Evolutionary conservation across 768 basidiomycete genomes (phyloP).

Genomic region (Xerocomellus intermedius): DNA sequence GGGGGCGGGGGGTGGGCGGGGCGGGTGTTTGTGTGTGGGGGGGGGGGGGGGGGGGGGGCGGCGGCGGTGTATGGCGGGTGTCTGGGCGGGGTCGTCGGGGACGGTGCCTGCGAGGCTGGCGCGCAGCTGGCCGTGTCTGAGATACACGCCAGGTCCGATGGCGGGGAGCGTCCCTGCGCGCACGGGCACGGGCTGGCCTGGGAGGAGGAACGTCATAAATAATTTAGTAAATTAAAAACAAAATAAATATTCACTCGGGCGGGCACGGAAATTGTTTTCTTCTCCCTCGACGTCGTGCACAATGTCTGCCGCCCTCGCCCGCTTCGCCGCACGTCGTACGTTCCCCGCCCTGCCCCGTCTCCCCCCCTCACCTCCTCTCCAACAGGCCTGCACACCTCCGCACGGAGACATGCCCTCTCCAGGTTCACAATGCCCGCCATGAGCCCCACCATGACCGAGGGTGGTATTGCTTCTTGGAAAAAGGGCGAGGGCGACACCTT

Average conservation of each 20-base stretch:
- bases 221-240: background rate
- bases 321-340: constrained; percentile 65
- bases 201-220: constrained; percentile 49
- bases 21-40: too few species aligned
- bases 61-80: constrained; percentile 58
- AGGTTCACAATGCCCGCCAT: constrained; percentile 97
- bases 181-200: constrained; percentile 73
- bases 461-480: constrained; percentile 97
- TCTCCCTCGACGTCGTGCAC: constrained; percentile 16
- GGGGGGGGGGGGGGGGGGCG: too few species aligned
- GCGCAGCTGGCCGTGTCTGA: constrained; percentile 58
- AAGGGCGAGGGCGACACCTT: constrained; percentile 94
- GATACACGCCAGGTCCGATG: constrained; percentile 66
- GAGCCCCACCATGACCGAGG: constrained; percentile 99
- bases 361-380: background rate
- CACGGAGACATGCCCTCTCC: constrained; percentile 72
- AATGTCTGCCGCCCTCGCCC: constrained; percentile 67
- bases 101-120: constrained; percentile 72
- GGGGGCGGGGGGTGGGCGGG: too few species aligned
- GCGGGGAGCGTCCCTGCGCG: constrained; percentile 54
- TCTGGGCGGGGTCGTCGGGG: constrained; percentile 39
- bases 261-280: constrained; percentile 26
- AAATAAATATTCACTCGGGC: constrained; percentile 12
- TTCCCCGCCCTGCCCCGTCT: constrained; percentile 4
- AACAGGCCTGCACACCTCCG: constrained; percentile 80